These are phyloP conservation scores for Cutaneotrichosporon mucoides DNA, from an alignment of 1,284 basidiomycete genomes.

Conservation along the genomic window DNA sequence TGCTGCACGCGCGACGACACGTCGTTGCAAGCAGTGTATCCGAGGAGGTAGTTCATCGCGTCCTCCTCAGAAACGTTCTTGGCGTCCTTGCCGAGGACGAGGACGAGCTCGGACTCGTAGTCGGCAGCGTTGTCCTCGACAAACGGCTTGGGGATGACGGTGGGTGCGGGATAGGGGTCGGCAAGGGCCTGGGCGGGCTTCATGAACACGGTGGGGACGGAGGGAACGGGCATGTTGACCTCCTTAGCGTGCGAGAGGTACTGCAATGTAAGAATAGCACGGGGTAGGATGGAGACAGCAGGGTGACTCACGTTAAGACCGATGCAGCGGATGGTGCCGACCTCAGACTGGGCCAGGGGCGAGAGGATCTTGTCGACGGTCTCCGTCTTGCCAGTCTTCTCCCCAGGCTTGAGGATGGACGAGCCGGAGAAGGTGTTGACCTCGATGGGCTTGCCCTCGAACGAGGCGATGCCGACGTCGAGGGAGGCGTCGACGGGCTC, in stretches of 20 bases:
- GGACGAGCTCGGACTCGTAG: conserved; percentile 81
- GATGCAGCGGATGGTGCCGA: conserved; percentile 46
- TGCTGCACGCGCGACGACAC: conserved; percentile 43
- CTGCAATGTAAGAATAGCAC: conserved; percentile 14
- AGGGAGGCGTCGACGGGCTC: conserved; percentile 39
- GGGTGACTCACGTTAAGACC: conserved; percentile 41
- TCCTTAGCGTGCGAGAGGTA: conserved; percentile 49
- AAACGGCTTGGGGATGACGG: conserved; percentile 40
- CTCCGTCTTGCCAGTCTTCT: conserved; percentile 35
- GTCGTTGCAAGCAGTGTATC: conserved; percentile 51
- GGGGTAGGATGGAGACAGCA: too few species aligned
- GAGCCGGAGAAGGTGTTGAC: conserved; percentile 38
- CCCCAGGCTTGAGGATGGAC: conserved; percentile 40
- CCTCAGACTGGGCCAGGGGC: conserved; percentile 38
- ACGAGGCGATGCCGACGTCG: conserved; percentile 49
- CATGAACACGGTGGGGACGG: conserved; percentile 41
- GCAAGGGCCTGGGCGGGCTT: conserved; percentile 38
- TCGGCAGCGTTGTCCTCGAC: conserved; percentile 72
- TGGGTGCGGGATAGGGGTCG: conserved; percentile 37
- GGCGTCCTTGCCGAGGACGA: conserved; percentile 75
- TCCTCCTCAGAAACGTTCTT: conserved; percentile 72
- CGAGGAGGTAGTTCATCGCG: conserved; percentile 75
- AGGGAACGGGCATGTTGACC: conserved; percentile 33
- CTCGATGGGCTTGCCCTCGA: conserved; percentile 29
- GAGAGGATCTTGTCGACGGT: conserved; percentile 37